Conservation (phyloP, 139 green algal species). For the Micromonas pusilla region DNA sequence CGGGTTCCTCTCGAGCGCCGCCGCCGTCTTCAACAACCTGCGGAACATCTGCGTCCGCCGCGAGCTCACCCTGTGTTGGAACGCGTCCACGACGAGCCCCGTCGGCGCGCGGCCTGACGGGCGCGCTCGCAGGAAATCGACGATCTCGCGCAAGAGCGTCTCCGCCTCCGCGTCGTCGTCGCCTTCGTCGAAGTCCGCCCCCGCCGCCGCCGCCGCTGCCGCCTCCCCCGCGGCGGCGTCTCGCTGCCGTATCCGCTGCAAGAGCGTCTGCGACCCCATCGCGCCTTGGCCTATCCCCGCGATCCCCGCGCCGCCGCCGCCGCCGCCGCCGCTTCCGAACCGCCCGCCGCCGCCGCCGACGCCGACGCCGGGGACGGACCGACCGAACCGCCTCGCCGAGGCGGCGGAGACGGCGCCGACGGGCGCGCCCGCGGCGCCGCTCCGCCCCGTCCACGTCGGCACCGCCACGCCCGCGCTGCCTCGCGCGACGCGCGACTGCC, state of each 20-base stretch:
- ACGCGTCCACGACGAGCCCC: slow-evolving; percentile 52
- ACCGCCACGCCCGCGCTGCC: slow-evolving; percentile 47
- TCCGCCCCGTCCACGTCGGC: slow-evolving; percentile 82
- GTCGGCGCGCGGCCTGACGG: slow-evolving; percentile 43
- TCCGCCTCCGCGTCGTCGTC: slow-evolving; percentile 3
- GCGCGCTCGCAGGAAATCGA: slow-evolving; percentile 45
- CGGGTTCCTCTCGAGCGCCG: slow-evolving; percentile 16
- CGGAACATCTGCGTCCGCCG: slow-evolving; percentile 58
- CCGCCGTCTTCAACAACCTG: slow-evolving; percentile 55
- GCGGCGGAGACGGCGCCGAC: not conserved
- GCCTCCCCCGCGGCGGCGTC: not conserved
- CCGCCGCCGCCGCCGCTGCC: not conserved
- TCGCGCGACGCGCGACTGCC: slow-evolving; percentile 36
- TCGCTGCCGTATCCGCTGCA: slow-evolving; percentile 46
- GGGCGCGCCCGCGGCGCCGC: slow-evolving; percentile 54
- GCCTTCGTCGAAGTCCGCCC: slow-evolving; percentile 6
- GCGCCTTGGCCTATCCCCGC: not conserved
- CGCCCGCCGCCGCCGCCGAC: not conserved
- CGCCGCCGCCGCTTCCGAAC: not conserved
- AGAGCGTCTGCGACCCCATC: slow-evolving; percentile 30
- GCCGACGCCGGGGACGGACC: not conserved
- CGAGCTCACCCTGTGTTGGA: slow-evolving; percentile 38
- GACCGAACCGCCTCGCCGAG: too few species aligned
- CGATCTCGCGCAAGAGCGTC: slow-evolving; percentile 31
- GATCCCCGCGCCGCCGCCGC: not conserved